phyloP scores from a whole-genome alignment of 2,329 filamentous ascomycete species.

The Ascochyta clinopodiicola region DNA sequence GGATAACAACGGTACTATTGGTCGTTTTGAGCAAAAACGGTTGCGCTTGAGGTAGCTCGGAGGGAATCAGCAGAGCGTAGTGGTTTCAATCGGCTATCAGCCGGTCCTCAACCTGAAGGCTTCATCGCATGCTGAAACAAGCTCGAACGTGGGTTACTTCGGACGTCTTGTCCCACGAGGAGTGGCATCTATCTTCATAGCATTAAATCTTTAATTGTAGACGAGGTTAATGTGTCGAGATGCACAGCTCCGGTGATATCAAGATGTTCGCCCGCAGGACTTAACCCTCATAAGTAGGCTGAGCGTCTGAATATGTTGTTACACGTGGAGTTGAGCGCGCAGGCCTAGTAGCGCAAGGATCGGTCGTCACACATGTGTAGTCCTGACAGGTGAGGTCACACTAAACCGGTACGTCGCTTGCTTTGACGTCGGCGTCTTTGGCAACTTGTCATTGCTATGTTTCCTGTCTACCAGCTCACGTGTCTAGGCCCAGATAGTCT shows the following conservation, averaged over 20 bases:
- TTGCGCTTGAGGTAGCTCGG: no score
- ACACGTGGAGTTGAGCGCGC: not conserved
- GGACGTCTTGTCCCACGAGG: not conserved
- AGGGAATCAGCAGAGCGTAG: no score
- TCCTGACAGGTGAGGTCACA: not conserved
- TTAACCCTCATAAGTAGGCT: not conserved
- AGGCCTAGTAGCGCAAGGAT: not conserved
- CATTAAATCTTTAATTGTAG: not conserved
- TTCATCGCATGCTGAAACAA: no score
- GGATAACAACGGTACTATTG: no score
- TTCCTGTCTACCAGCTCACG: not conserved
- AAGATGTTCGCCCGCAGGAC: not conserved
- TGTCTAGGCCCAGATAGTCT: not conserved
- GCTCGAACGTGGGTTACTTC: not conserved
- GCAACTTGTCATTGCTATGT: not conserved
- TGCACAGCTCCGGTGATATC: not conserved
- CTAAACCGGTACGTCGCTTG: slow-evolving; percentile 1
- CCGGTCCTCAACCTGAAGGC: no score
- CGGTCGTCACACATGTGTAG: not conserved
- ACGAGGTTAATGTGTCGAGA: not conserved
- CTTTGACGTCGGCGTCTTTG: slow-evolving; percentile 5
- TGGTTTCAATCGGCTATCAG: no score
- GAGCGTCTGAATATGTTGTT: not conserved
- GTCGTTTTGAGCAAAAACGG: no score
- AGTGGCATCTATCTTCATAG: no score